These are phyloP conservation scores for Clavaria fumosa DNA, from an alignment of 768 basidiomycete species.

Conservation along the genomic window DNA sequence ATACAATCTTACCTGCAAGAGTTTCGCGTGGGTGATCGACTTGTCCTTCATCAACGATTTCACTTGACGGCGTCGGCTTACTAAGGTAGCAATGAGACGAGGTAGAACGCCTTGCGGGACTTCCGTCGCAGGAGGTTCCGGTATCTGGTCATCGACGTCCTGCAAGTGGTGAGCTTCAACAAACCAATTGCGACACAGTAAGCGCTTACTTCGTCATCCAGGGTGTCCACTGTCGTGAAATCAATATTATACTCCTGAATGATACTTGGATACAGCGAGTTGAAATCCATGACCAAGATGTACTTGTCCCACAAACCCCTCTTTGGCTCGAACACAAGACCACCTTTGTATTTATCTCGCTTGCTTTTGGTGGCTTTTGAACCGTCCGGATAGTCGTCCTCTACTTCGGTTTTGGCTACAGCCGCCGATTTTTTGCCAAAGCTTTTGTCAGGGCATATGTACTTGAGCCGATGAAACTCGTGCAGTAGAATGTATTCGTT, in stretches of 20 bases:
- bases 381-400: conserved; percentile 42
- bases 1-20: conserved; percentile 49
- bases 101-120: conserved; percentile 83
- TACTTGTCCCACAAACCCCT: conserved; percentile 92
- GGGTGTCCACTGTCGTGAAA: conserved; percentile 84
- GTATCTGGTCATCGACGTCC: conserved; percentile 70
- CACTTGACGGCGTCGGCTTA: conserved; percentile 76
- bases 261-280: conserved; percentile 96
- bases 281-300: conserved; percentile 99
- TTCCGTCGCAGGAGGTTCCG: conserved; percentile 67
- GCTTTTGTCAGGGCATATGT: conserved; percentile 89
- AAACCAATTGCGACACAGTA: neutral
- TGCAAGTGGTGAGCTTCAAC: conserved; percentile 9
- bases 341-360: conserved; percentile 96
- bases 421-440: conserved; percentile 59
- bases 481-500: conserved; percentile 98
- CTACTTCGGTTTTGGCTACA: conserved; percentile 30
- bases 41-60: conserved; percentile 92
- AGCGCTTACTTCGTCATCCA: conserved; percentile 36
- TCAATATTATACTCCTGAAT: conserved; percentile 99
- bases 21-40: conserved; percentile 49
- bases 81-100: conserved; percentile 91
- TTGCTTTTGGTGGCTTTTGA: conserved; percentile 50
- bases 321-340: conserved; percentile 94
- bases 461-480: conserved; percentile 93